Evolutionary conservation across 306 rosid genomes (phyloP).

Genomic region (Urtica urens): DNA sequence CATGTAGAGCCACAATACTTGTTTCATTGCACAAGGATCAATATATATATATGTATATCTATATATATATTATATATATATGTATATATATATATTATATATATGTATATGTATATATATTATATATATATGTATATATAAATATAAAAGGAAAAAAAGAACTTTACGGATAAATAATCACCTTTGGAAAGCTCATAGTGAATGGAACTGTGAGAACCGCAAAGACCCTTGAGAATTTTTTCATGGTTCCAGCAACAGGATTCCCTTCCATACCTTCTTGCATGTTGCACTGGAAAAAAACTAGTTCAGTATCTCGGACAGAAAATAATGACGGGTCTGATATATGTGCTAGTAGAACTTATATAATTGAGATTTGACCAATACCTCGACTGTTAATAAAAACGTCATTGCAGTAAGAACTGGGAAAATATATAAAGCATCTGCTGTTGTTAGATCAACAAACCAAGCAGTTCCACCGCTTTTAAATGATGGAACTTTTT

Average conservation of each 20-base stretch:
- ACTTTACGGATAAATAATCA: slow-evolving; percentile 16
- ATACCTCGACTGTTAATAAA: slow-evolving; percentile 80
- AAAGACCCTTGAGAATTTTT: slow-evolving; percentile 65
- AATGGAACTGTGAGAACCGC: slow-evolving; percentile 87
- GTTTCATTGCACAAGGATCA: too few species aligned
- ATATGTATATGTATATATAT: too few species aligned
- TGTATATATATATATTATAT: too few species aligned
- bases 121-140: too few species aligned
- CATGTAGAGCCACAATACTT: too few species aligned
- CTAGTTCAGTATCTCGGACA: background rate
- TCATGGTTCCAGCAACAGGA: slow-evolving; percentile 64
- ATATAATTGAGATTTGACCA: background rate
- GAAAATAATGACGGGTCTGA: background rate
- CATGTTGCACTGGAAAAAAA: slow-evolving; percentile 51
- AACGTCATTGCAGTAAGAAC: slow-evolving; percentile 64
- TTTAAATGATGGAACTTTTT: slow-evolving; percentile 81
- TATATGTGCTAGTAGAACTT: background rate
- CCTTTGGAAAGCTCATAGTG: slow-evolving; percentile 81
- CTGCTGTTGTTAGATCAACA: slow-evolving; percentile 79
- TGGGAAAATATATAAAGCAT: slow-evolving; percentile 55
- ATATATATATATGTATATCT: too few species aligned
- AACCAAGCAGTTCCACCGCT: slow-evolving; percentile 87
- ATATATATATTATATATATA: too few species aligned
- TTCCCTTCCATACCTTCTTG: slow-evolving; percentile 97
- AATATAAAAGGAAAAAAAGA: too few species aligned